A percentile compares a stretch with the other conserved stretches of the same genome.
These are phyloP conservation scores for Phytophthora cryptogea DNA, from an alignment of 352 stramenopile species.

Conservation along the genomic window DNA sequence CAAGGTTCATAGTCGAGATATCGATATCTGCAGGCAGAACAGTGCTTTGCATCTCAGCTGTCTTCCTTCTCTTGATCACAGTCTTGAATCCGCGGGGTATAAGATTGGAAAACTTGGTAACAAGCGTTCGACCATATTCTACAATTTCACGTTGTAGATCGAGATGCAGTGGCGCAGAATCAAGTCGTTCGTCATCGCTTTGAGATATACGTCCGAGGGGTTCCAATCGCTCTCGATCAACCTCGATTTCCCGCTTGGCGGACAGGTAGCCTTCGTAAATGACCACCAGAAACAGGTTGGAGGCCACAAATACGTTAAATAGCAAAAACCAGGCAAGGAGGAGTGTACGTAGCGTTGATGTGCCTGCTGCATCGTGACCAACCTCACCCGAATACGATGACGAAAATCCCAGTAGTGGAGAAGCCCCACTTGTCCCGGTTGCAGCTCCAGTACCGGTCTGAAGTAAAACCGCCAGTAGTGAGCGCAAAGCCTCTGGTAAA, in stretches of 20 bases:
- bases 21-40: slow-evolving; percentile 12
- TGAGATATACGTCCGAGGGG: neutral
- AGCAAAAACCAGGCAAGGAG: slow-evolving; percentile 51
- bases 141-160: slow-evolving; percentile 6
- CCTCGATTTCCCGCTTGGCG: slow-evolving; percentile 35
- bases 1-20: neutral
- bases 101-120: slow-evolving; percentile 1
- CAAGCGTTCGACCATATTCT: slow-evolving; percentile 6
- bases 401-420: slow-evolving; percentile 12
- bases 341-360: slow-evolving; percentile 32
- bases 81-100: neutral
- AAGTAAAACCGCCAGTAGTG: slow-evolving; percentile 47
- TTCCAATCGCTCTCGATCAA: slow-evolving; percentile 7
- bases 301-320: slow-evolving; percentile 46
- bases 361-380: slow-evolving; percentile 28
- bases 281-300: slow-evolving; percentile 53
- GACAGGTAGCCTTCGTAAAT: slow-evolving; percentile 47
- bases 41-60: slow-evolving; percentile 22
- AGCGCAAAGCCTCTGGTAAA: slow-evolving; percentile 35
- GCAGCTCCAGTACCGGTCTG: slow-evolving; percentile 23
- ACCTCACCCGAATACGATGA: slow-evolving; percentile 14
- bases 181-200: slow-evolving; percentile 10
- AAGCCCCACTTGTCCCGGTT: slow-evolving; percentile 1
- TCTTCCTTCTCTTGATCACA: neutral
- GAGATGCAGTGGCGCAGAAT: slow-evolving; percentile 19